Base-by-base conservation (phyloP, 768 basidiomycete species). In the Lenzites betulinus region DNA sequence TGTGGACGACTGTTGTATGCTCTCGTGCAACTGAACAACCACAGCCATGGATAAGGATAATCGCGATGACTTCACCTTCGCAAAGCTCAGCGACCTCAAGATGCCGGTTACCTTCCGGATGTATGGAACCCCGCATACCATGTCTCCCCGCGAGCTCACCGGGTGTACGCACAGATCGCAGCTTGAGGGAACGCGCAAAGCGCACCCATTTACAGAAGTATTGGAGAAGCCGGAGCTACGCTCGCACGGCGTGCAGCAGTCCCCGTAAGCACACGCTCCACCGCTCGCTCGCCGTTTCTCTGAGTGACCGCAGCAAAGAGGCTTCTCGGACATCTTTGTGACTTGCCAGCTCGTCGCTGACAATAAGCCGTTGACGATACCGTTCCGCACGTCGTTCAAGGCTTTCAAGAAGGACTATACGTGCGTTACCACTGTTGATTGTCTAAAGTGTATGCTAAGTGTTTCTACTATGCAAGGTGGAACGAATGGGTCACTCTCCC, bases 401-500 rank as follows among this genome's bases (percentile, higher is more conserved):
- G 83, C 92, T 2, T 97, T 97, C 80, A 93, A 91, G 76, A 86
- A 83, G 59, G 83, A 77, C 41, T 91, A 93, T 68, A 87, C 79
- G 92, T 93, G 63, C 60, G 87, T 51, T 41, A n/a, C n/a, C n/a
- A n/a, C n/a, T n/a, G n/a, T n/a, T n/a, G n/a, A n/a, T n/a, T n/a
- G n/a, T n/a, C n/a, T n/a, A n/a, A n/a, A n/a, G n/a, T n/a, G n/a
- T n/a, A n/a, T n/a, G n/a, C n/a, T n/a, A n/a, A n/a, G n/a, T n/a
- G n/a, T n/a, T n/a, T n/a, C n/a, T n/a, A 23, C 20, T 23, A 2
- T 25, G 22, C 7, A 49, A 93, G 90, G 28, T 99, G 96, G 96
- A 98, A 98, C 70, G 94, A 98, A 78, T 91, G 89, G 85, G 86
- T 99, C 41, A 88, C 90, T 0, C 77, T 98, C 12, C 96, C 96